Evolutionary conservation across 805 yeast genomes (phyloP), one percentile per base, ranked within the genome.

Genomic region (Kuraishia hungarica): DNA sequence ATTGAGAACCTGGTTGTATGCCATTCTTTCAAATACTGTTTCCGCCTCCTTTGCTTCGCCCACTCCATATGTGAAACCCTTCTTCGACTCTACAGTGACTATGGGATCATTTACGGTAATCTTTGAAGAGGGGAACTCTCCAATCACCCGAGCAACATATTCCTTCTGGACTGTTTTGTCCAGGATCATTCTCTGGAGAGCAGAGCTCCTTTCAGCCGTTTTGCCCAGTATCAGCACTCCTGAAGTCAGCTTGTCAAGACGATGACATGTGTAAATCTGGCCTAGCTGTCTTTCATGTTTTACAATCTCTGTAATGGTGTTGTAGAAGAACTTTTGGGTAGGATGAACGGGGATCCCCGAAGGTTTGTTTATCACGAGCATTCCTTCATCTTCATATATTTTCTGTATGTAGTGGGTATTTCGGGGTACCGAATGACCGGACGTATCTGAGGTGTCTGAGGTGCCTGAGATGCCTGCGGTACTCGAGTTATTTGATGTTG

Each of bases 261-360:
- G 66, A 62, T 80, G 82, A 54, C 79, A 72, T 2, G 78, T 68
- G 19, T 61, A 61, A 3, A 64, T 54, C 21, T 67, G 55, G 2
- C 52, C 56, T 1, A 65, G 22, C 1, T 53, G 48, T 20, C 67
- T 56, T 10, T 73, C 75, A 39, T 62, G 58, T 52, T 72, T 67
- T 39, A 79, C 49, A 2, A 78, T 71, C 61, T 76, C 80, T 10
- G 72, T 68, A 21, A 80, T 58, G 1, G 78, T 66, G 62, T 80
- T 80, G 59, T 70, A 68, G 39, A 64, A 57, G 59, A 74, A 78
- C 47, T 68, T 73, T 7, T 78, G 75, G 0, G 78, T 70, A 0
- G 85, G 82, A 59, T 80, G 85, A 0, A 81, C 78, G 1, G 84
- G 83, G 1, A 79, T 65, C 0, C 84, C 85, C 0, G 74, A 66